Percentiles rank a stretch among this genome's conserved stretches.
Evolutionary conservation across 495 filamentous ascomycete genomes (phyloP).

Genomic region (Talaromyces stipitatus): DNA sequence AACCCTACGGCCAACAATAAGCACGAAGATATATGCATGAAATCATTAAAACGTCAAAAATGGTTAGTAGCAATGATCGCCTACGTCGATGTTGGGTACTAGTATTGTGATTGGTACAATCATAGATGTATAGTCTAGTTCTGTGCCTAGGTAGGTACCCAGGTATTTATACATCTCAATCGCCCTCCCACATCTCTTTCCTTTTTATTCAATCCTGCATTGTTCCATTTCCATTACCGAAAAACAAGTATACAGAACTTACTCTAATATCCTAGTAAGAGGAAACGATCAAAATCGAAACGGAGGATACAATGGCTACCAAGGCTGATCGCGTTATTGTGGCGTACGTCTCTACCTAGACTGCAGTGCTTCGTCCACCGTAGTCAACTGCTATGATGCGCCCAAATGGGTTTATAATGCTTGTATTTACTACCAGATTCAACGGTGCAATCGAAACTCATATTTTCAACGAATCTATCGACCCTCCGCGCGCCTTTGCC

Average conservation of each 20-base stretch:
- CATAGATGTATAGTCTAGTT: too few relatives aligned
- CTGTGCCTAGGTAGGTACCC: too few relatives aligned
- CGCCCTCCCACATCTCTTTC: neutral
- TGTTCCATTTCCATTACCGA: neutral
- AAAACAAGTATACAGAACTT: neutral
- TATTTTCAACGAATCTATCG: slow-evolving; percentile 1
- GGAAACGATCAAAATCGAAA: neutral
- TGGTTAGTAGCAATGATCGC: too few relatives aligned
- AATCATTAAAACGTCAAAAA: too few relatives aligned
- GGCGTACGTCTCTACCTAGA: neutral
- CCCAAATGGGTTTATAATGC: neutral
- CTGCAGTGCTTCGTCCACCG: neutral
- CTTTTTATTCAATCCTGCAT: neutral
- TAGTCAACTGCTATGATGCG: neutral
- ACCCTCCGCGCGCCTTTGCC: slow-evolving; percentile 25
- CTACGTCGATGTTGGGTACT: too few relatives aligned
- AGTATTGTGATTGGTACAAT: too few relatives aligned
- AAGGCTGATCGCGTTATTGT: neutral
- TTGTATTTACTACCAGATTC: neutral
- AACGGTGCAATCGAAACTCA: neutral
- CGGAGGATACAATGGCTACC: neutral
- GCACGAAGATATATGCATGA: too few relatives aligned
- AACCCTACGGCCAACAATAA: too few relatives aligned
- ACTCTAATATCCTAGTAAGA: neutral
- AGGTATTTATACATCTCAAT: neutral